These are phyloP conservation scores for Fusarium multiceps DNA, from an alignment of 2,329 filamentous ascomycete species.

Conservation along the genomic window DNA sequence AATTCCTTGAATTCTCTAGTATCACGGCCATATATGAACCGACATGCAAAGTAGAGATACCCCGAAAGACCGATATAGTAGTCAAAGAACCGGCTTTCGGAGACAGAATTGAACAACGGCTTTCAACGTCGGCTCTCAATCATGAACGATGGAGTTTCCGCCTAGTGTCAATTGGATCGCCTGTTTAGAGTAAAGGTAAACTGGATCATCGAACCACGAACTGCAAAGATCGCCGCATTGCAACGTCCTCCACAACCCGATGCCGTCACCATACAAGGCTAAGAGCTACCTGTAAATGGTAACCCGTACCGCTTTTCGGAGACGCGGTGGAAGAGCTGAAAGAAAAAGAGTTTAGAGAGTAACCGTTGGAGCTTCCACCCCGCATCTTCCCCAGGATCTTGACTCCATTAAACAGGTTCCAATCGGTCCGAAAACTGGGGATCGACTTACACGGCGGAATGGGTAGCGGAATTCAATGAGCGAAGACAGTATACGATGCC, in stretches of 20 bases:
- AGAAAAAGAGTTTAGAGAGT: not conserved
- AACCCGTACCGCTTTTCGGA: not conserved
- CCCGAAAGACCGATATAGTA: slow-evolving; percentile 23
- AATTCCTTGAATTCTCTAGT: not conserved
- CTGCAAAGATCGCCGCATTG: slow-evolving; percentile 22
- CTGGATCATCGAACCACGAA: slow-evolving; percentile 9
- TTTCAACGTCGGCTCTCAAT: not conserved
- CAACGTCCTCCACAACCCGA: slow-evolving; percentile 18
- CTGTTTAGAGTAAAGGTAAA: slow-evolving; percentile 24
- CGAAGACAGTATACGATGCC: not conserved
- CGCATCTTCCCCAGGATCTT: slow-evolving; percentile 31
- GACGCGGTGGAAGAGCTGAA: slow-evolving; percentile 10
- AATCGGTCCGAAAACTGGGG: slow-evolving; percentile 36
- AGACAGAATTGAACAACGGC: not conserved
- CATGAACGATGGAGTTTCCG: not conserved
- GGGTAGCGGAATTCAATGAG: not conserved
- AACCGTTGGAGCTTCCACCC: slow-evolving; percentile 20
- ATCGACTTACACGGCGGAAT: slow-evolving; percentile 24
- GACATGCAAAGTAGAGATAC: not conserved
- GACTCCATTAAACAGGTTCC: slow-evolving; percentile 10
- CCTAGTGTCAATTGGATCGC: slow-evolving; percentile 12
- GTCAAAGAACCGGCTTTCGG: not conserved
- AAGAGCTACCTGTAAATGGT: not conserved
- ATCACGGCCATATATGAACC: not conserved
- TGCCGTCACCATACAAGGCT: slow-evolving; percentile 10